Evolutionary conservation across 2,329 filamentous ascomycete species (phyloP).

Genomic region (Fusarium concolor): DNA sequence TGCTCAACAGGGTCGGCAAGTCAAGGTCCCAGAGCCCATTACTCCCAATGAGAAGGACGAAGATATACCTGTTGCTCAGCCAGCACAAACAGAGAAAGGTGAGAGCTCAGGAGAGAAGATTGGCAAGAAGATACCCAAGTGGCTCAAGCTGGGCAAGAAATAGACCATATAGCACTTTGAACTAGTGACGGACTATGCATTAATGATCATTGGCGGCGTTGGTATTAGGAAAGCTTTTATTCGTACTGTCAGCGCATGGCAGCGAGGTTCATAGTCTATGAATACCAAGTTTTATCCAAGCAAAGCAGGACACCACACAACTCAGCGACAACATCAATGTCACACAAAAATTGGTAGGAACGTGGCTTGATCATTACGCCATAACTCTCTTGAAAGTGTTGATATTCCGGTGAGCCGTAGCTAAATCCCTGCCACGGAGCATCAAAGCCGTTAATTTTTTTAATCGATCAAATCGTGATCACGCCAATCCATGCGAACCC

Average conservation of each 20-base stretch:
- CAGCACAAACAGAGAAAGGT: constrained; percentile 51
- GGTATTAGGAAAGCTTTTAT: not conserved
- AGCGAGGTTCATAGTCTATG: not conserved
- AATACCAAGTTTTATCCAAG: not conserved
- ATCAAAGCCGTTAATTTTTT: constrained; percentile 49
- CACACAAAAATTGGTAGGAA: constrained; percentile 6
- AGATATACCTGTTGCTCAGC: constrained; percentile 28
- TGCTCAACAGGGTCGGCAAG: constrained; percentile 71
- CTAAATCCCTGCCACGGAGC: constrained; percentile 47
- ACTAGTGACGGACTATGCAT: constrained; percentile 4
- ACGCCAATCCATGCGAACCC: constrained; percentile 53
- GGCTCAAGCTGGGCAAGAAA: constrained; percentile 82
- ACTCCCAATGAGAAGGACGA: constrained; percentile 55
- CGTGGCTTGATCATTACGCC: constrained; percentile 42
- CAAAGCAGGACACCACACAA: not conserved
- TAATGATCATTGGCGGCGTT: constrained; percentile 31
- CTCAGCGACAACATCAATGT: not conserved
- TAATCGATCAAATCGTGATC: constrained; percentile 51
- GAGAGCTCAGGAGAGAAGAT: constrained; percentile 64
- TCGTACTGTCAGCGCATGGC: not conserved
- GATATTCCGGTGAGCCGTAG: constrained; percentile 53
- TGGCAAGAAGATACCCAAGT: constrained; percentile 80
- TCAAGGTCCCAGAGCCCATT: constrained; percentile 72
- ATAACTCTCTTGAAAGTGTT: constrained; percentile 47
- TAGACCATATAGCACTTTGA: constrained; percentile 17